These are phyloP conservation scores for Phaeolepiota aurea DNA, from an alignment of 768 basidiomycete genomes.

Conservation along the genomic window DNA sequence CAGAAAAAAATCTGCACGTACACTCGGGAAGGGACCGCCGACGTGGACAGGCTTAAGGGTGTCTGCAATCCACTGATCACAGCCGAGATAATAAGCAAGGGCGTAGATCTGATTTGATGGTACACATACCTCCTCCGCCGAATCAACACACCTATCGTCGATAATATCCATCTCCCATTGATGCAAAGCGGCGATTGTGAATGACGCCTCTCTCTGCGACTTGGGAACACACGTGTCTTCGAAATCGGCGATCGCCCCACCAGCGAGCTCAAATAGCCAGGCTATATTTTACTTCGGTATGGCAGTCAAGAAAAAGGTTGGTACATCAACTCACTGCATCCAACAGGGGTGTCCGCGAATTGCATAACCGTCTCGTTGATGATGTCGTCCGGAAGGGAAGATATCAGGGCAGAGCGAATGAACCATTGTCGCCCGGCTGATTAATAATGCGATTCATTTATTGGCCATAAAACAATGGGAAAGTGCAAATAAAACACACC, in stretches of 20 bases:
- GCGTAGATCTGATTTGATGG: not conserved
- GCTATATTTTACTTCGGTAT: conserved; percentile 49
- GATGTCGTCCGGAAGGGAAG: conserved; percentile 79
- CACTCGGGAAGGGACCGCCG: conserved; percentile 81
- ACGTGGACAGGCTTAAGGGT: conserved; percentile 64
- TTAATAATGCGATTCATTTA: too few species aligned
- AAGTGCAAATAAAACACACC: conserved; percentile 34
- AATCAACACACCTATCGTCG: conserved; percentile 72
- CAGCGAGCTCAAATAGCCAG: conserved; percentile 89
- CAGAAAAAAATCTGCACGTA: conserved; percentile 30
- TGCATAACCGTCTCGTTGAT: conserved; percentile 76
- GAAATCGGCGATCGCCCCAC: conserved; percentile 68
- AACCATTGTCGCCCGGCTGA: conserved; percentile 83
- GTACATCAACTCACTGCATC: conserved; percentile 70
- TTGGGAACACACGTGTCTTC: conserved; percentile 71
- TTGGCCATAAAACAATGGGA: not conserved
- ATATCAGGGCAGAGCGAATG: conserved; percentile 79
- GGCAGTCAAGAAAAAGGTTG: not conserved
- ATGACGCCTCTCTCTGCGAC: conserved; percentile 69
- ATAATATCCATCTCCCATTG: conserved; percentile 86
- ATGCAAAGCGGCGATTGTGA: conserved; percentile 84
- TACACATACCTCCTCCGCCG: conserved; percentile 67
- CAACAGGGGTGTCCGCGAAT: conserved; percentile 79
- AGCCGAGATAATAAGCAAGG: conserved; percentile 8
- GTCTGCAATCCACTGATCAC: conserved; percentile 64